Evolutionary conservation across 495 filamentous ascomycete genomes (phyloP).

Genomic region (Aspergillus avenaceus): DNA sequence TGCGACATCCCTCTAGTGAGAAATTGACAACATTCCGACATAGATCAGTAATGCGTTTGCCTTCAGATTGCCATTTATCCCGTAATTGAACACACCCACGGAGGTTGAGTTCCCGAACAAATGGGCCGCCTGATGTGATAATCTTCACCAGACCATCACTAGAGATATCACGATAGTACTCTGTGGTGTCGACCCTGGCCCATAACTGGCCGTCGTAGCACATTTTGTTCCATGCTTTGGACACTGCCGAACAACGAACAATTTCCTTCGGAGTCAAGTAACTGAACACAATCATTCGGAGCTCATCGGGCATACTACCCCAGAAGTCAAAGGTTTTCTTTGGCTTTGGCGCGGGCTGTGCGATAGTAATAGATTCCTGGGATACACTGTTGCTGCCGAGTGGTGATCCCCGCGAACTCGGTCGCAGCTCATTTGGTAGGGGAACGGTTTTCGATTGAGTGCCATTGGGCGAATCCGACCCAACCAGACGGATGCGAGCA

Average conservation of each 20-base stretch:
- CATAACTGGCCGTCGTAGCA: constrained; percentile 97
- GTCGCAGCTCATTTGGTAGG: constrained; percentile 62
- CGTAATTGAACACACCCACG: constrained; percentile 71
- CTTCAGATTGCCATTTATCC: constrained; percentile 70
- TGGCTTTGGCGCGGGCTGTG: constrained; percentile 20
- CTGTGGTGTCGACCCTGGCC: constrained; percentile 75
- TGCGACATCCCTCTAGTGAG: constrained; percentile 82
- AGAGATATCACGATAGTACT: constrained; percentile 84
- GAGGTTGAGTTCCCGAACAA: constrained; percentile 87
- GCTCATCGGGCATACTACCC: constrained; percentile 75
- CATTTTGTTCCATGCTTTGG: constrained; percentile 73
- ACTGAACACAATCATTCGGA: constrained; percentile 72
- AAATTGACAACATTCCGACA: constrained; percentile 86
- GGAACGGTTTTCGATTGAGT: constrained; percentile 43
- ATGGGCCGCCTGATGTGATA: constrained; percentile 79
- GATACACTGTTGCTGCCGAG: constrained; percentile 30
- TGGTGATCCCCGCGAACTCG: constrained; percentile 38
- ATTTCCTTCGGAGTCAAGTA: constrained; percentile 79
- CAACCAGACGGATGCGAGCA: constrained; percentile 48
- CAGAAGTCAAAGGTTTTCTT: constrained; percentile 65
- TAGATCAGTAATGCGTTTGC: constrained; percentile 62
- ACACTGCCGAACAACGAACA: constrained; percentile 75
- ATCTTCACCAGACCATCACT: constrained; percentile 80
- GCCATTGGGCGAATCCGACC: constrained; percentile 28
- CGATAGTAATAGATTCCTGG: constrained; percentile 21